Evolutionary conservation across 2,329 filamentous ascomycete species (phyloP).

Genomic region (Ramularia collo-cygni): DNA sequence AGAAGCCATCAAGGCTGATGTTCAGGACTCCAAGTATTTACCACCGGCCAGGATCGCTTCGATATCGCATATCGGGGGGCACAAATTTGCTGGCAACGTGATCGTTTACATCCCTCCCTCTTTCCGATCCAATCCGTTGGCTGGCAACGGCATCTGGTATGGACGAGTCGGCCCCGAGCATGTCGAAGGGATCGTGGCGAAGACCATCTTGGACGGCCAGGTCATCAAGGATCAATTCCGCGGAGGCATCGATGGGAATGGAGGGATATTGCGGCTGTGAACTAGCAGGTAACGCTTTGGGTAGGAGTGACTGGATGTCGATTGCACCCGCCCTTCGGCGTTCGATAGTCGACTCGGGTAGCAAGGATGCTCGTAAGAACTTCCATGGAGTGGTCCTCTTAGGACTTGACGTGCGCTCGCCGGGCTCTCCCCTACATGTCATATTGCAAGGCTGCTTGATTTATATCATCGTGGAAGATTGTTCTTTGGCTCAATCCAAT

Average conservation of each 20-base stretch:
- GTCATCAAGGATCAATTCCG: conserved; percentile 66
- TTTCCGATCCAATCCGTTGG: conserved; percentile 47
- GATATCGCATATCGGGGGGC: conserved; percentile 75
- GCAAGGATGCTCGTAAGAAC: too few species aligned
- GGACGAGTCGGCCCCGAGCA: conserved; percentile 68
- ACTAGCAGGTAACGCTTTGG: too few species aligned
- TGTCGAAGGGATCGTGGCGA: conserved; percentile 66
- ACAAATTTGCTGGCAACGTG: conserved; percentile 80
- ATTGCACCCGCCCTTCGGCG: too few species aligned
- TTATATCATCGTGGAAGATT: too few species aligned
- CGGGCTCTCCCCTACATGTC: too few species aligned
- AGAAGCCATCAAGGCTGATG: conserved; percentile 26
- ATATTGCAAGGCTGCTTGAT: too few species aligned
- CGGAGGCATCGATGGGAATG: conserved; percentile 51
- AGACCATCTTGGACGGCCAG: conserved; percentile 61
- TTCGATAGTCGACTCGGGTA: too few species aligned
- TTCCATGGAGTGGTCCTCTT: too few species aligned
- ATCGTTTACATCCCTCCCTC: conserved; percentile 69
- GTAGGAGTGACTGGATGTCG: too few species aligned
- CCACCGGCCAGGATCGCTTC: conserved; percentile 56
- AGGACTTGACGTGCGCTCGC: too few species aligned
- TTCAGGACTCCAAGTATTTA: conserved; percentile 22
- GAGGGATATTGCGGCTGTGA: conserved; percentile 27
- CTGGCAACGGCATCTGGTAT: conserved; percentile 74
- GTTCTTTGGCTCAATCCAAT: too few species aligned